Percentiles rank a stretch among this genome's conserved stretches.
Evolutionary conservation across 2,329 filamentous ascomycete species (phyloP).

Genomic region (Pestalotiopsis fici): DNA sequence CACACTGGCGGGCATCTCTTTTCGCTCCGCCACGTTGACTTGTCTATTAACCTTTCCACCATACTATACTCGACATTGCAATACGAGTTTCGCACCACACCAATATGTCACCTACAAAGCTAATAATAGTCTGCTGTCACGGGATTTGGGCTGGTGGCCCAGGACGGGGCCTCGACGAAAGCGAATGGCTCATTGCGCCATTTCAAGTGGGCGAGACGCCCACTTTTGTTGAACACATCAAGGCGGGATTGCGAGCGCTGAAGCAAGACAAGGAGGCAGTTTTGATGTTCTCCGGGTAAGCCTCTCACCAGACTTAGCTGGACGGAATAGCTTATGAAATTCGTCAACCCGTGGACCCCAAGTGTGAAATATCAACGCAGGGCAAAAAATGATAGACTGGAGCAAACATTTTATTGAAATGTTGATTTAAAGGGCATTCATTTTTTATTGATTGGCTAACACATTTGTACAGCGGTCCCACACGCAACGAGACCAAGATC

Average conservation of each 20-base stretch:
- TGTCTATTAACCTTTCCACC: no score
- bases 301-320: no score
- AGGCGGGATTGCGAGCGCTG: slow-evolving; percentile 60
- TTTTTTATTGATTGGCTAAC: neutral
- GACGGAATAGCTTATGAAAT: no score
- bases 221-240: slow-evolving; percentile 78
- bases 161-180: slow-evolving; percentile 51
- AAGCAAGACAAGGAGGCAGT: slow-evolving; percentile 46
- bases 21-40: no score
- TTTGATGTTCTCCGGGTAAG: slow-evolving; percentile 74
- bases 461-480: slow-evolving; percentile 54
- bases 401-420: no score
- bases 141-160: slow-evolving; percentile 71
- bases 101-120: slow-evolving; percentile 41
- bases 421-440: no score
- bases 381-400: no score
- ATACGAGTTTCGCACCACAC: no score
- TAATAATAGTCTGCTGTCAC: slow-evolving; percentile 84
- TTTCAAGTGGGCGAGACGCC: slow-evolving; percentile 79
- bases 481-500: slow-evolving; percentile 54
- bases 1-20: no score
- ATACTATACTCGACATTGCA: no score
- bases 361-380: no score
- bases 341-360: no score
- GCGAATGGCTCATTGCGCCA: slow-evolving; percentile 71